Conservation (phyloP, 106 monocot species). For the Dendrobium nobile region DNA sequence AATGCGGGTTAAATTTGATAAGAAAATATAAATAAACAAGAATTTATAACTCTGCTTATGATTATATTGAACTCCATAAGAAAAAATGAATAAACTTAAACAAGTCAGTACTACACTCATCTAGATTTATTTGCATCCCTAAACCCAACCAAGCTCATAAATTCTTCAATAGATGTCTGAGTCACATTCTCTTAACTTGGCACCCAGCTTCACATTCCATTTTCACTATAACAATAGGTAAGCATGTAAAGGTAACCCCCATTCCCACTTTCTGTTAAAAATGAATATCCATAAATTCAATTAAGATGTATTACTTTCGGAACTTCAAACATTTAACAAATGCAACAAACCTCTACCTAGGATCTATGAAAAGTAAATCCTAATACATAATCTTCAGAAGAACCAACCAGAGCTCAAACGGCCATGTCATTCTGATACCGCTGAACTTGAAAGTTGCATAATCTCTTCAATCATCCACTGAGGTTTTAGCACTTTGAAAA, state of each 20-base stretch:
- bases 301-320: background rate
- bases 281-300: background rate
- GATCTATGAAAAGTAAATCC: background rate
- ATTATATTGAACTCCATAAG: background rate
- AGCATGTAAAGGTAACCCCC: background rate
- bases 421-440: background rate
- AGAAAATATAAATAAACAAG: background rate
- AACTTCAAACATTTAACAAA: background rate
- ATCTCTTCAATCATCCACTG: background rate
- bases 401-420: background rate
- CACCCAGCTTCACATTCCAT: background rate
- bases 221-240: background rate
- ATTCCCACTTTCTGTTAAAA: background rate
- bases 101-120: background rate
- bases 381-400: background rate
- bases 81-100: background rate
- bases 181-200: background rate
- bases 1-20: background rate
- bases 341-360: background rate
- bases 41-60: background rate
- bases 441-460: background rate
- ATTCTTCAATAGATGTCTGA: background rate
- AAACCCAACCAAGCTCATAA: background rate
- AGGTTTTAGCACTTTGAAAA: background rate
- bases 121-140: background rate